Conservation (phyloP, 768 basidiomycete species). For the Pleurotus giganteus region DNA sequence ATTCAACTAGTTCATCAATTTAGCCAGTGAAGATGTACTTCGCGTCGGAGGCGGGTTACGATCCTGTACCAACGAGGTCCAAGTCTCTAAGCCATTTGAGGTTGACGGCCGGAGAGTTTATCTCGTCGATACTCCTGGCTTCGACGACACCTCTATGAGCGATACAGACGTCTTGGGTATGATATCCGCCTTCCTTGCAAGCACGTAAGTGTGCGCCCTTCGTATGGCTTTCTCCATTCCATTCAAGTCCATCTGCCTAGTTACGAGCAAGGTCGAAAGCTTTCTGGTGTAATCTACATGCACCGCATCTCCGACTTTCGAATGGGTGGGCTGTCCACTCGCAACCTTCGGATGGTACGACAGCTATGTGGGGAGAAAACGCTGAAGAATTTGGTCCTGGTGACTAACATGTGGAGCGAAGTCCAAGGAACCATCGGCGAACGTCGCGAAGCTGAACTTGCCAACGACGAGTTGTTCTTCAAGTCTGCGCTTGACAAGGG, state of each 20-base stretch:
- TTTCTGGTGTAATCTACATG: constrained; percentile 40
- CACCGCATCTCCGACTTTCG: constrained; percentile 39
- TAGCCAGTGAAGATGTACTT: constrained; percentile 30
- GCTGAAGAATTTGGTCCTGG: constrained; percentile 43
- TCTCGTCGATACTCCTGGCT: constrained; percentile 41
- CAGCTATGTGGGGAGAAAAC: constrained; percentile 41
- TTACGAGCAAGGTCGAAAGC: constrained; percentile 20
- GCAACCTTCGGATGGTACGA: constrained; percentile 44
- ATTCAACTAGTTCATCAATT: constrained; percentile 30
- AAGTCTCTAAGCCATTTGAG: constrained; percentile 19
- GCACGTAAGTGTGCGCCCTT: constrained; percentile 5
- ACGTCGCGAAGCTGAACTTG: constrained; percentile 45
- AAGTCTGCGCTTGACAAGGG: constrained; percentile 50
- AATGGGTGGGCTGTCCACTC: constrained; percentile 35
- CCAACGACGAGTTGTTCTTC: constrained; percentile 42
- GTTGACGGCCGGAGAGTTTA: constrained; percentile 27
- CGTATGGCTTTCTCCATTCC: neutral
- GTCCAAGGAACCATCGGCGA: constrained; percentile 30
- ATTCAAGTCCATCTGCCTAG: constrained; percentile 6
- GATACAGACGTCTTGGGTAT: constrained; percentile 32
- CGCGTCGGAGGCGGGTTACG: constrained; percentile 30
- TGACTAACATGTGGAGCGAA: constrained; percentile 46
- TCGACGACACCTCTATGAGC: constrained; percentile 33
- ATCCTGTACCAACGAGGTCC: constrained; percentile 32
- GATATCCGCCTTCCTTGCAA: constrained; percentile 19